Conservation (phyloP, 345 rosid genomes). For the Linum usitatissimum region DNA sequence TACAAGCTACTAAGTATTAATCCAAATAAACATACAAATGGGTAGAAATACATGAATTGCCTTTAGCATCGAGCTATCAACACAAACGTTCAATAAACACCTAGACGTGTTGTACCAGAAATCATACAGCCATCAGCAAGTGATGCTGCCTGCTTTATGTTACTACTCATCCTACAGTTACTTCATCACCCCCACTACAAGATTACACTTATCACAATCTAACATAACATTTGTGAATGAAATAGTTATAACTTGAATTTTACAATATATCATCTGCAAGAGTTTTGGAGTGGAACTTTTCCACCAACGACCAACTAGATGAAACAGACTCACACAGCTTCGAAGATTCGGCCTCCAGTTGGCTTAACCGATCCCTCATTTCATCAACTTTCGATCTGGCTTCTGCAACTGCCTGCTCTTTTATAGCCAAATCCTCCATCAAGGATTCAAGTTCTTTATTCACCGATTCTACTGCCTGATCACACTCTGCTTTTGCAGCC, state of each 20-base stretch:
- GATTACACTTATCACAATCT: too few species aligned
- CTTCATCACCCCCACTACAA: too few species aligned
- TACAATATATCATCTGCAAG: conserved; percentile 44
- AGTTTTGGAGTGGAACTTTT: conserved; percentile 41
- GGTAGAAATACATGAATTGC: too few species aligned
- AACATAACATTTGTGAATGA: background rate
- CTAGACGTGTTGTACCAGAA: too few species aligned
- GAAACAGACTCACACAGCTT: conserved; percentile 28
- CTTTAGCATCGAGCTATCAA: too few species aligned
- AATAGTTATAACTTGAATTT: conserved; percentile 1
- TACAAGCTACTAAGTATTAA: too few species aligned
- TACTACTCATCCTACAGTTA: too few species aligned
- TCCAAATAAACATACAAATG: too few species aligned
- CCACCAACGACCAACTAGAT: conserved; percentile 23
- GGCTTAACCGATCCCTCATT: conserved; percentile 24
- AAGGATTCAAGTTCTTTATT: conserved; percentile 38
- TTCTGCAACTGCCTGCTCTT: conserved; percentile 39
- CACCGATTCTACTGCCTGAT: conserved; percentile 28
- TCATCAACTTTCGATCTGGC: conserved; percentile 28
- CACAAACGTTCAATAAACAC: too few species aligned
- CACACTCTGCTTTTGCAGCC: conserved; percentile 31
- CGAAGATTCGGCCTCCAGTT: conserved; percentile 39
- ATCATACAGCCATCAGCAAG: too few species aligned
- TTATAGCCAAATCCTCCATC: conserved; percentile 31
- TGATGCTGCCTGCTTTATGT: too few species aligned